Base-by-base conservation (phyloP, 768 basidiomycete genomes). In the Mycena albidolilacea region DNA sequence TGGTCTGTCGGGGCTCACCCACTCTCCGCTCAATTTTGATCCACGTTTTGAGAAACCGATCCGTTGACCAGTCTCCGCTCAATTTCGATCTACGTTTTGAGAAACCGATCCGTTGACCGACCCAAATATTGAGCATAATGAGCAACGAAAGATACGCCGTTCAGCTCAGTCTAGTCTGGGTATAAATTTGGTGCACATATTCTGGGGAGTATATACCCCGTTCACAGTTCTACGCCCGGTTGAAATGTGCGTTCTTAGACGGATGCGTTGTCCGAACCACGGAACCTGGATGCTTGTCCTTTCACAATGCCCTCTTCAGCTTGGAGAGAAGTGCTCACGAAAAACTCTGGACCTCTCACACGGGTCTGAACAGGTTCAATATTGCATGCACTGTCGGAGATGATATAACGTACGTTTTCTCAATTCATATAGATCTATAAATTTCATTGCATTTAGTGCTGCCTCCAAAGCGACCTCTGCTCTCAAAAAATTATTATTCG, bases 161-260 rank as follows among this genome's bases (percentile, higher is more conserved):
- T 70, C 43, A 43, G 48, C 43, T 23, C 50, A 37, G 23, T n/a
- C 60, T 50, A 7, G 19, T 19, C 41, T 21, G 9, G 17, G 55
- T 70, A 70, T 70, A 69, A 70, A 70, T 43, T 46, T 48, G 6
- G 30, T 19, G 64, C 11, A 12, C 39, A 41, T 5, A 5, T 7
- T 21, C 0, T n/a, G 6, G 46, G 7, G 12, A 12, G 19, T 12
- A 55, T 55, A 17, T 38, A 54, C 2, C 15, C n/a, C 12, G 30
- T 39, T 55, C 62, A 30, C 3, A 17, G 1, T 70, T 44, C 10
- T 43, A 7, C 5, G 7, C n/a, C 7, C 44, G 3, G 17, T 30
- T 21, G 21, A 37, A 57, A 70, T 70, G 69, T 70, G 69, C 55
- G 6, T 50, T 35, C 55, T 70, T 44, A 70, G 17, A 44, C 62